Base-by-base conservation (phyloP, 139 green algal species). In the Gonium pectorale region DNA sequence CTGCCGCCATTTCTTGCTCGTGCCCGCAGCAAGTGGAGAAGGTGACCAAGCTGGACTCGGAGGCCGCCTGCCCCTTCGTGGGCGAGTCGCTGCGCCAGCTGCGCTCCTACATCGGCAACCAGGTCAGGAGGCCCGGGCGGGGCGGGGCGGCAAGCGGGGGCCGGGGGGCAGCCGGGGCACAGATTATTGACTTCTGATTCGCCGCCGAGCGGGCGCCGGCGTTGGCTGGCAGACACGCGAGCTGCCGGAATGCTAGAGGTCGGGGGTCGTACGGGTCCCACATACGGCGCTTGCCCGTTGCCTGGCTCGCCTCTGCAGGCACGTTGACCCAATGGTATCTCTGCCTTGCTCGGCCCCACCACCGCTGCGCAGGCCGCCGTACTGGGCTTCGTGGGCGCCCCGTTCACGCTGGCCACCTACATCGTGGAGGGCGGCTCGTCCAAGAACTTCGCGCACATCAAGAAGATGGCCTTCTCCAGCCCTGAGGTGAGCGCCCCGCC, bases 351-450 rank as follows among this genome's bases (percentile, higher is more conserved):
- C n/a, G n/a, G n/a, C n/a, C n/a, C n/a, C n/a, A n/a, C n/a, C n/a
- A n/a, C n/a, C n/a, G n/a, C n/a, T n/a, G n/a, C 31, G 1, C 60
- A 83, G 56, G 88, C 95, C 13, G 86, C 96, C 15, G 92, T 99
- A 74, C 93, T 99, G 49, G 96, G 96, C 79, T 99, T 99, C 87
- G 95, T 97, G 60, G 96, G 96, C 15, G 96, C 96, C 0, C 96
- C 96, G 67, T 99, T 97, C 93, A 99, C 96, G 0, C 91, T 99
- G 54, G 96, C 96, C 35, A 96, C 94, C 59, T 99, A 99, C 92
- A 98, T 99, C 81, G 90, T 99, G 9, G 96, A 99, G 90, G 95
- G 94, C 74, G 95, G 95, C 83, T 77, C 64, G 0, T 94, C 84
- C 90, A 98, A 97, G 92, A 96, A 93, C 88, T 99, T 97, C 90